phyloP scores from a whole-genome alignment of 2,329 filamentous ascomycete species.

The Metarhizium guizhouense region DNA sequence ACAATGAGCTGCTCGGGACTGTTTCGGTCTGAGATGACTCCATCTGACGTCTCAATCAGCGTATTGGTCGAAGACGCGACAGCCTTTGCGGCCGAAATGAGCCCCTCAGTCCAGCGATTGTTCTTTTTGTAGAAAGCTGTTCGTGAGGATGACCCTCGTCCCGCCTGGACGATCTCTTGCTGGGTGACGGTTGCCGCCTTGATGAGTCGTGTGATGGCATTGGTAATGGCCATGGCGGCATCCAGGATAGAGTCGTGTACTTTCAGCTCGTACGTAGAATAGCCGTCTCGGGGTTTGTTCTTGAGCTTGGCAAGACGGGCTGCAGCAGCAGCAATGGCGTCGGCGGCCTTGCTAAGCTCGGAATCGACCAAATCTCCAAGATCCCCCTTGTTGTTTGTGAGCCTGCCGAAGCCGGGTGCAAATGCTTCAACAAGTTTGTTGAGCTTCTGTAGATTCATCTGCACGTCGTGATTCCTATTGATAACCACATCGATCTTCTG shows the following conservation, averaged over 20 bases:
- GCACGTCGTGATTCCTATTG: slow-evolving; percentile 93
- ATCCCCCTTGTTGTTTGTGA: slow-evolving; percentile 72
- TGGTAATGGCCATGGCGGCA: slow-evolving; percentile 86
- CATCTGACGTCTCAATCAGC: slow-evolving; percentile 95
- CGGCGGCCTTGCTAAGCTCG: slow-evolving; percentile 86
- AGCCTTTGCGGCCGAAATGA: slow-evolving; percentile 95
- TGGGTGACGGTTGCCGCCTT: slow-evolving; percentile 89
- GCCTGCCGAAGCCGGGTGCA: slow-evolving; percentile 76
- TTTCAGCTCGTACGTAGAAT: slow-evolving; percentile 90
- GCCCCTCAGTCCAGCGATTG: slow-evolving; percentile 96
- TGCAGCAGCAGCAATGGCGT: slow-evolving; percentile 87
- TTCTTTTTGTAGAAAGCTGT: slow-evolving; percentile 99
- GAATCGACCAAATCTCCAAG: slow-evolving; percentile 86
- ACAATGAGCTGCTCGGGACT: slow-evolving; percentile 96
- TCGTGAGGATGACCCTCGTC: slow-evolving; percentile 74
- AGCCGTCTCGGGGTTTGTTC: slow-evolving; percentile 93
- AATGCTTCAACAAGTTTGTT: slow-evolving; percentile 91
- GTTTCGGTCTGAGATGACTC: slow-evolving; percentile 84
- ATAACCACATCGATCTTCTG: slow-evolving; percentile 97
- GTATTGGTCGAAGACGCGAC: slow-evolving; percentile 91
- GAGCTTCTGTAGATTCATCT: slow-evolving; percentile 85
- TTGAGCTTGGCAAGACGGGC: slow-evolving; percentile 83
- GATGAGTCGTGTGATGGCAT: slow-evolving; percentile 88
- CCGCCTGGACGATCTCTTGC: slow-evolving; percentile 92
- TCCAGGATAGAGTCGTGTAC: slow-evolving; percentile 94